Percentiles rank a stretch among this genome's conserved stretches.
phyloP scores from a whole-genome alignment of 2,329 filamentous ascomycete genomes.

The Harringtonia aguacate region DNA sequence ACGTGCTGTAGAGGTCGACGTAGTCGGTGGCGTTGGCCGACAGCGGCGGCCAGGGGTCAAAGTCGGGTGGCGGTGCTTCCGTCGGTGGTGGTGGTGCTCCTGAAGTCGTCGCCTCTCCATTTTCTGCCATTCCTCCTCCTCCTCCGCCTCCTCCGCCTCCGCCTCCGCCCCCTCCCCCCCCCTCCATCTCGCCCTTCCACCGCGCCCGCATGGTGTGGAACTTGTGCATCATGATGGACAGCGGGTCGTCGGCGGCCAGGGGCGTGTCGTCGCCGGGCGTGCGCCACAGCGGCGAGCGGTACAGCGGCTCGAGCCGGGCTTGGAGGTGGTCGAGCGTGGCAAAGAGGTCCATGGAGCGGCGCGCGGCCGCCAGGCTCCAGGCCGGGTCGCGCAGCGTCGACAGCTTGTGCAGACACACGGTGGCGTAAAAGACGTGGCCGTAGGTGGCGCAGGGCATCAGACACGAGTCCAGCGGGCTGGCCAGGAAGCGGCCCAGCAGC shows the following conservation, averaged over 20 bases:
- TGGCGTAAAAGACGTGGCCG: slow-evolving; percentile 6
- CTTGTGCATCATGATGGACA: not conserved
- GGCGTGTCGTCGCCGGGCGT: not conserved
- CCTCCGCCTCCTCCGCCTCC: not conserved
- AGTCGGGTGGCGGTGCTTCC: not conserved
- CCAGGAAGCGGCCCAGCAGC: slow-evolving; percentile 8
- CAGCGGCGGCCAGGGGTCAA: not conserved
- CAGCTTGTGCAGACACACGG: slow-evolving; percentile 8
- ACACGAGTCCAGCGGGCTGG: not conserved
- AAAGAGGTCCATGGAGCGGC: slow-evolving; percentile 21
- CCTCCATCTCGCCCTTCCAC: not conserved
- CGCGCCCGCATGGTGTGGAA: not conserved
- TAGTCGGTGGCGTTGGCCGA: not conserved
- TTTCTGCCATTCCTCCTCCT: not conserved
- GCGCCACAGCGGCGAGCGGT: not conserved
- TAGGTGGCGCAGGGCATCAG: slow-evolving; percentile 5
- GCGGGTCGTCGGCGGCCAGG: not conserved
- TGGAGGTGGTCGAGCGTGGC: slow-evolving; percentile 15
- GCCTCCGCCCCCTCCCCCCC: not conserved
- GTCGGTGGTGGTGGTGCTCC: not conserved
- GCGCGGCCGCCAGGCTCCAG: slow-evolving; percentile 23
- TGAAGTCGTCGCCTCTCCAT: not conserved
- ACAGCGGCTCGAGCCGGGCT: slow-evolving; percentile 3
- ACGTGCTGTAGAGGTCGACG: not conserved
- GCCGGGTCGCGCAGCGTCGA: slow-evolving; percentile 20